Conservation (phyloP, 208 protist genomes). For the Sergeia podlipaevii region DNA sequence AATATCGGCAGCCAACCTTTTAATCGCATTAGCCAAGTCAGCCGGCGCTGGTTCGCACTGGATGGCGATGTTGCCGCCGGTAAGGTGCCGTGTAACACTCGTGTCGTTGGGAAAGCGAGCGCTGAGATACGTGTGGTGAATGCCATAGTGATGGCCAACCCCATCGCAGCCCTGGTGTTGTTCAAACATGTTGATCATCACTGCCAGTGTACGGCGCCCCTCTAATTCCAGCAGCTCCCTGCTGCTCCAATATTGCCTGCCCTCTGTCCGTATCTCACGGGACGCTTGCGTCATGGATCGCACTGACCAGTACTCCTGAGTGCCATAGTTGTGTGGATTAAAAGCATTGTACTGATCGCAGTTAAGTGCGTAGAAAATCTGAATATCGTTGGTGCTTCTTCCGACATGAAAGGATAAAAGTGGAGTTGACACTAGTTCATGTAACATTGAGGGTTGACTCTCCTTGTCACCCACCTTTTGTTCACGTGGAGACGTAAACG, state of each 20-base stretch:
- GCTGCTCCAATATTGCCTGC: constrained; percentile 19
- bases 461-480: neutral
- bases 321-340: constrained; percentile 22
- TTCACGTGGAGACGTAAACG: constrained; percentile 1
- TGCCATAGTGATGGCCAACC: constrained; percentile 8
- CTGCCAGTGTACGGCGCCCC: constrained; percentile 20
- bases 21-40: constrained; percentile 25
- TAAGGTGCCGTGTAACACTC: constrained; percentile 14
- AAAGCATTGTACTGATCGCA: constrained; percentile 15
- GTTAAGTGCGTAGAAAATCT: constrained; percentile 8
- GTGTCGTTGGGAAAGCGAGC: constrained; percentile 26
- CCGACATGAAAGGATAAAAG: constrained; percentile 39
- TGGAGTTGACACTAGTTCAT: constrained; percentile 36
- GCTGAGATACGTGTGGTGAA: constrained; percentile 47
- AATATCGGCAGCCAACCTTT: constrained; percentile 5
- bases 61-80: constrained; percentile 11
- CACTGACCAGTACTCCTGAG: constrained; percentile 36
- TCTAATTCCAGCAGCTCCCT: neutral
- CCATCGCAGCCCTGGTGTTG: constrained; percentile 15
- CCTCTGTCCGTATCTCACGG: constrained; percentile 16
- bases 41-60: constrained; percentile 34
- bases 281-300: constrained; percentile 41
- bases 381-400: constrained; percentile 16
- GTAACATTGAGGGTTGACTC: neutral
- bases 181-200: constrained; percentile 22